Conservation (phyloP, 176 grass and related monocot species). For the Zoysia japonica region DNA sequence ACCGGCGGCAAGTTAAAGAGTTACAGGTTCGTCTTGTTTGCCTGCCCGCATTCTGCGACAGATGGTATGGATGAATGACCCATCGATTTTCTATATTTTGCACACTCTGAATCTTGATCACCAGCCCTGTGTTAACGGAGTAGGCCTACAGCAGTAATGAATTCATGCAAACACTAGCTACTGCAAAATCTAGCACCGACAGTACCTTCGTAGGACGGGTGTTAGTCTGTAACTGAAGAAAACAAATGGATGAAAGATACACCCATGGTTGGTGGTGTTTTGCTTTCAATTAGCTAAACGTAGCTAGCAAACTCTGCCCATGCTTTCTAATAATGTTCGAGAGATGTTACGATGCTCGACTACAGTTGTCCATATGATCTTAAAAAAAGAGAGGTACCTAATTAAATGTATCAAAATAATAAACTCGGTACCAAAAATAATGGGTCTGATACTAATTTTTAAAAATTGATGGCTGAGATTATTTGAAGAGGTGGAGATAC, state of each 20-base stretch:
- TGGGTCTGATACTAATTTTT: no score
- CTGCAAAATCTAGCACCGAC: neutral
- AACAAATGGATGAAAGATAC: slow-evolving; percentile 19
- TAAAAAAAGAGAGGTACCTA: no score
- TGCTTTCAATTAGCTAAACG: slow-evolving; percentile 47
- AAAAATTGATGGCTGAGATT: no score
- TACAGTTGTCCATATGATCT: no score
- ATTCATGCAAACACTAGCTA: neutral
- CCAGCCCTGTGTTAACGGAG: neutral
- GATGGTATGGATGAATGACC: neutral
- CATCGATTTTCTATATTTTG: neutral
- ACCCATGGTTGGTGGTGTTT: slow-evolving; percentile 27
- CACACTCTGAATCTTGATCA: neutral
- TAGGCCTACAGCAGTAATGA: no score
- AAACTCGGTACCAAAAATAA: no score
- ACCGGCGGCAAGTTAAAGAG: neutral
- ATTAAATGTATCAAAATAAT: no score
- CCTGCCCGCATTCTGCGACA: neutral
- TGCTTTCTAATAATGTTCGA: slow-evolving; percentile 20
- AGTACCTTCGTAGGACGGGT: neutral
- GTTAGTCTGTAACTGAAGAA: neutral
- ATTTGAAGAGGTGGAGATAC: no score
- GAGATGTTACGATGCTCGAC: no score
- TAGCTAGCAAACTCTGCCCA: slow-evolving; percentile 30
- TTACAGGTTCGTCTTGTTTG: neutral